phyloP scores from a whole-genome alignment of 495 filamentous ascomycete species.

The Penicillium samsonianum region DNA sequence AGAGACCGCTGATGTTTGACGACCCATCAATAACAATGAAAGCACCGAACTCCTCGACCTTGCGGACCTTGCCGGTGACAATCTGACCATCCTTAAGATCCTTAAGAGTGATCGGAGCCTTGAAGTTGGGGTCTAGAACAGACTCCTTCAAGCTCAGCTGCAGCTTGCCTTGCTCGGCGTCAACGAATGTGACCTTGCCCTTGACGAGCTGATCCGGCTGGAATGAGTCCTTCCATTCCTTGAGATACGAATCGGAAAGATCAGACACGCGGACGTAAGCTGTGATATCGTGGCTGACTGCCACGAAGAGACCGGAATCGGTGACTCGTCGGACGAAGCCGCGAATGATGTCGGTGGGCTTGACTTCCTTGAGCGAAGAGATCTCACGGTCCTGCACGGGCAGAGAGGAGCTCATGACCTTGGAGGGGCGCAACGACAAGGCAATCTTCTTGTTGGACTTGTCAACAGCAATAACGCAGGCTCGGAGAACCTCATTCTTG shows the following conservation, averaged over 20 bases:
- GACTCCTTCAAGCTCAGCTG: conserved; percentile 88
- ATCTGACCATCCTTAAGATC: conserved; percentile 77
- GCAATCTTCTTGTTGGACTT: conserved; percentile 76
- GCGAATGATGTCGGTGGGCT: conserved; percentile 75
- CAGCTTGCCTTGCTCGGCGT: conserved; percentile 64
- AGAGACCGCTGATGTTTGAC: conserved; percentile 83
- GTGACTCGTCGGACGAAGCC: conserved; percentile 87
- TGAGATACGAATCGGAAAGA: conserved; percentile 85
- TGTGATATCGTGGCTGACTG: conserved; percentile 74
- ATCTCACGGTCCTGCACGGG: conserved; percentile 83
- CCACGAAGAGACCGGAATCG: conserved; percentile 83
- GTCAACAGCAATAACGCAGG: conserved; percentile 80
- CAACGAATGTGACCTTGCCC: conserved; percentile 73
- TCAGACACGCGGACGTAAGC: conserved; percentile 82
- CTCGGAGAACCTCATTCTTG: conserved; percentile 83
- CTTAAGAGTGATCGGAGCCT: conserved; percentile 63
- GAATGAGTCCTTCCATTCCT: conserved; percentile 93
- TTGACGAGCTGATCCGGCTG: conserved; percentile 85
- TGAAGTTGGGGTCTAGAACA: conserved; percentile 75
- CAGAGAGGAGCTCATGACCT: conserved; percentile 81
- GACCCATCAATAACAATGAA: conserved; percentile 89
- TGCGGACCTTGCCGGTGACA: conserved; percentile 84
- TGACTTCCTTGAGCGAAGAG: conserved; percentile 63
- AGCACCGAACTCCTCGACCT: conserved; percentile 91
- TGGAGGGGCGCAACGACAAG: conserved; percentile 83